These are phyloP conservation scores for Domatiomyces globalis DNA, from an alignment of 2,329 filamentous ascomycete genomes.

Conservation along the genomic window DNA sequence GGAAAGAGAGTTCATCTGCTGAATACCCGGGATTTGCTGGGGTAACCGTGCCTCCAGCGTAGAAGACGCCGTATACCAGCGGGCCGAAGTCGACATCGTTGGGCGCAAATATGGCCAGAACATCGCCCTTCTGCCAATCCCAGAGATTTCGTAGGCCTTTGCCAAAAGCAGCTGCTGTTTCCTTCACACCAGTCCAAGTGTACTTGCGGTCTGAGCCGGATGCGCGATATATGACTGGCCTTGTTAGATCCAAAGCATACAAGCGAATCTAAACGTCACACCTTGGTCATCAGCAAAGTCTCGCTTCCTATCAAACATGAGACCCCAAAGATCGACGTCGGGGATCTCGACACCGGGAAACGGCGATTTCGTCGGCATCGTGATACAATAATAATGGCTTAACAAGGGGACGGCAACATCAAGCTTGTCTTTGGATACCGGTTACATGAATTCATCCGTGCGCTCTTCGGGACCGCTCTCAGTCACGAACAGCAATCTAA, in stretches of 20 bases:
- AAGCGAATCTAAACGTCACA: background rate
- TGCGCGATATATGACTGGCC: conserved; percentile 15
- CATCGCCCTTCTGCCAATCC: conserved; percentile 72
- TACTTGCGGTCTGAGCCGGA: conserved; percentile 51
- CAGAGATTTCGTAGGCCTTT: conserved; percentile 60
- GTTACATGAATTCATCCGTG: no score
- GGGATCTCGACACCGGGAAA: conserved; percentile 57
- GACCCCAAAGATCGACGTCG: conserved; percentile 60
- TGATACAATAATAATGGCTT: background rate
- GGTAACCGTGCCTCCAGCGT: conserved; percentile 67
- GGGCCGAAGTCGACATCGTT: conserved; percentile 75
- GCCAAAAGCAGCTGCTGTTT: conserved; percentile 58
- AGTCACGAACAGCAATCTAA: no score
- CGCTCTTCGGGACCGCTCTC: no score
- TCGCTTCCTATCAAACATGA: conserved; percentile 25
- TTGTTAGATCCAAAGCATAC: background rate
- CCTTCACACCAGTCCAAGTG: conserved; percentile 54
- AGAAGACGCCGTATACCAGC: conserved; percentile 64
- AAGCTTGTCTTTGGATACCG: no score
- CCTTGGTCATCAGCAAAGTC: conserved; percentile 16
- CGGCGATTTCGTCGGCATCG: conserved; percentile 57
- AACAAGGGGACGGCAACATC: no score
- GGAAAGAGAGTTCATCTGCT: conserved; percentile 66
- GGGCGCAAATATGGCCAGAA: conserved; percentile 67
- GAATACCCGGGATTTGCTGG: conserved; percentile 84